A percentile compares a stretch with the other conserved stretches of the same genome.
Conservation (phyloP, 2,329 filamentous ascomycete species). For the Leptographium procerum region DNA sequence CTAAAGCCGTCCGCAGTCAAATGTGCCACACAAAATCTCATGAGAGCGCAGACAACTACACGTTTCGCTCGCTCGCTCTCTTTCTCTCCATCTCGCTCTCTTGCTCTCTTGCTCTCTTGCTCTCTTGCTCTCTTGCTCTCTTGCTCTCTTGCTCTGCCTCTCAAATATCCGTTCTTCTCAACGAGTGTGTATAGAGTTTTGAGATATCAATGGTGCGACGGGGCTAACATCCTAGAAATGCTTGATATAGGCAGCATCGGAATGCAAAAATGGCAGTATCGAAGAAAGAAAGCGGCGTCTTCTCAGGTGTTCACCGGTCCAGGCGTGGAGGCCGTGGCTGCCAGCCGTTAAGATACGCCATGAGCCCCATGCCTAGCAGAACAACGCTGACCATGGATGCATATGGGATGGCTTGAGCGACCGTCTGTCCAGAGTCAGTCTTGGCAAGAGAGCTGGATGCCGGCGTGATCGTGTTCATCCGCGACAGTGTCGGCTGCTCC, state of each 20-base stretch:
- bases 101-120: no score
- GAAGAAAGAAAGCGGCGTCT: neutral
- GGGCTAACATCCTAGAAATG: neutral
- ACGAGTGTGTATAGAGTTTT: no score
- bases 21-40: neutral
- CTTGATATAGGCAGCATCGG: neutral
- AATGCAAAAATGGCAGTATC: no score
- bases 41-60: neutral
- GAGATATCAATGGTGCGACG: neutral
- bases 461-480: constrained; percentile 38
- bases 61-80: neutral
- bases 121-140: no score
- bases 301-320: constrained; percentile 16
- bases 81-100: no score
- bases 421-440: constrained; percentile 30
- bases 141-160: no score
- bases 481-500: constrained; percentile 32
- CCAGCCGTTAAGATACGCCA: constrained; percentile 82
- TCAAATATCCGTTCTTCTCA: no score
- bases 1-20: neutral
- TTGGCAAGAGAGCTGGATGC: constrained; percentile 19
- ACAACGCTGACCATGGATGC: constrained; percentile 76
- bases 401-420: constrained; percentile 56
- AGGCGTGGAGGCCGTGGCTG: constrained; percentile 35
- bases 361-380: constrained; percentile 67